Base-by-base conservation (phyloP, 495 filamentous ascomycete genomes). In the Jackrogersella multiformis region DNA sequence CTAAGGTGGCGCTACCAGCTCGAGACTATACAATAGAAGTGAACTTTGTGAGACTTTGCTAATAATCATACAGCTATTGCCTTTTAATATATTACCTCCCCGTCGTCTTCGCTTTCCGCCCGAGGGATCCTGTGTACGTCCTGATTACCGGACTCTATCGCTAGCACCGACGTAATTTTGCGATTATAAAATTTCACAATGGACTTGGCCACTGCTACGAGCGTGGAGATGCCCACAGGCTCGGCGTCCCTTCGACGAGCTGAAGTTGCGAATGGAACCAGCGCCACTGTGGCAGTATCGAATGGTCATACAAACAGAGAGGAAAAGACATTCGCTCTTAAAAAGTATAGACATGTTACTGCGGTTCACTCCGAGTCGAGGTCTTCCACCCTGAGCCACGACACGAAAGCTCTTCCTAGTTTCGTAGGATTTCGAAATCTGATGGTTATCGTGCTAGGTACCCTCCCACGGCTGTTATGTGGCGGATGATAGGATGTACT, bases 401-500 rank as follows among this genome's bases (percentile, higher is more conserved):
- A 97, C 72, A 81, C 92, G 0, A 80, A 85, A 39, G 80, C 77
- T 7, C 79, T 87, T 13, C 91, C 94, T 18, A 96, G 91, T 73
- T 98, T 97, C 73, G 75, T 97, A 39, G 95, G 95, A 0, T 98
- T 99, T 70, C 83, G 94, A 30, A 99, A 99, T 69, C 82, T 99
- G 46, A 97, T 97, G 94, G 92, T 97, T 10, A 88, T 98, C 64
- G 92, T 97, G 35, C 78, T 97, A 53, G 87, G 93, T 95, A 85
- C 24, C 38, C 81, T 71, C 16, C 41, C 20, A 12, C 54, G n/a
- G 12, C 20, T 6, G 13, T n/a, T 20, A 58, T 58, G 0, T 8
- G 13, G n/a, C 7, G 9, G 21, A 39, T 21, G 18, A 42, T 0
- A 45, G 49, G 6, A 20, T 30, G 28, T 18, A 4, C 64, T 68